Percentiles rank a stretch among this genome's conserved stretches.
Conservation (phyloP, 805 yeast genomes). For the Maudiozyma bulderi region DNA sequence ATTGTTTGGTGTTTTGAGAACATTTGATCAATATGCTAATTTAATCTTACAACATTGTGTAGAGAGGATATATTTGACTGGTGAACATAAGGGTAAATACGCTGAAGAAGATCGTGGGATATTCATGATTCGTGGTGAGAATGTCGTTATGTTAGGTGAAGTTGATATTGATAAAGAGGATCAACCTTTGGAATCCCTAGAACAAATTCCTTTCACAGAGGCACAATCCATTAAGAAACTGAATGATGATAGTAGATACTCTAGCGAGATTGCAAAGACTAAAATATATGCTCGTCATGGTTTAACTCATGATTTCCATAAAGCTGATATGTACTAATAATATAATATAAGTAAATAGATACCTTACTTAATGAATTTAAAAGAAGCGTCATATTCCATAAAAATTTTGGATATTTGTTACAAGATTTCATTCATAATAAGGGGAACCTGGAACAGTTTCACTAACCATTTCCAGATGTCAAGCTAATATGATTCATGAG, state of each 20-base stretch:
- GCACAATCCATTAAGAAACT: slow-evolving; percentile 41
- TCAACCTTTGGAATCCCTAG: slow-evolving; percentile 46
- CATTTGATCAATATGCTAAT: slow-evolving; percentile 92
- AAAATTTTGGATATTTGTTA: too few relatives aligned
- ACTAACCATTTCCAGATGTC: too few relatives aligned
- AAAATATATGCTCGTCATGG: slow-evolving; percentile 46
- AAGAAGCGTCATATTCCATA: too few relatives aligned
- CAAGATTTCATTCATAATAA: too few relatives aligned
- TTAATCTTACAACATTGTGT: slow-evolving; percentile 83
- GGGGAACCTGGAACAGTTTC: too few relatives aligned
- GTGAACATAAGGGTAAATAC: slow-evolving; percentile 36
- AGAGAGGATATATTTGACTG: slow-evolving; percentile 68
- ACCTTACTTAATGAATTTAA: background rate
- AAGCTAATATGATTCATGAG: too few relatives aligned
- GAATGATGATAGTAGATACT: slow-evolving; percentile 28
- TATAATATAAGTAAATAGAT: background rate
- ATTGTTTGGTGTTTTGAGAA: slow-evolving; percentile 79
- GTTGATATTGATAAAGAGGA: slow-evolving; percentile 83
- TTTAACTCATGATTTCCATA: slow-evolving; percentile 46
- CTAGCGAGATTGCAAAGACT: slow-evolving; percentile 36
- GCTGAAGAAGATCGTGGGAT: slow-evolving; percentile 77
- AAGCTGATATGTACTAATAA: slow-evolving; percentile 42
- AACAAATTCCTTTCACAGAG: slow-evolving; percentile 49
- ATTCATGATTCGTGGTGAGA: slow-evolving; percentile 88
- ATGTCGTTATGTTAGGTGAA: slow-evolving; percentile 89